Evolutionary conservation across 495 filamentous ascomycete genomes (phyloP), one percentile per base, ranked within the genome.

Genomic region (Halenospora varia): DNA sequence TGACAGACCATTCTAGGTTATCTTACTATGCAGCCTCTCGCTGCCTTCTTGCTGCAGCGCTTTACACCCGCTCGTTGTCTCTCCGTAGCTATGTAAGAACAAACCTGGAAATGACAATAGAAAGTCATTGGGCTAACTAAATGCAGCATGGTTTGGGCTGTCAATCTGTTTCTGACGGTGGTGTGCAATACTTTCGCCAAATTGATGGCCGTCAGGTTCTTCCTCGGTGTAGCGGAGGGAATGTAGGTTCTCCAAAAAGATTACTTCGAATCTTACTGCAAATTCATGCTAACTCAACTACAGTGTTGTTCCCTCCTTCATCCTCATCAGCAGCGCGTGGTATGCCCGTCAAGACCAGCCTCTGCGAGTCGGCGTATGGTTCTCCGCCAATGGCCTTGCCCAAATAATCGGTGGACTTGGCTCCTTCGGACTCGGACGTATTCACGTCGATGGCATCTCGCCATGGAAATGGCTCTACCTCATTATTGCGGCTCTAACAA

Each of bases 291-390:
- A 40, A 40, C 35, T 40, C 15, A 9, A 9, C 8, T 40, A 40
- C 8, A 0, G 79, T 77, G 0, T 82, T 83, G 18, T 25, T 18
- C 48, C 48, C 9, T 8, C 18, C 6, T 51, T 51, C 18, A 25
- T 25, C 25, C 70, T 84, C 1, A 71, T 82, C 39, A 78, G 78
- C 63, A 71, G 73, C 6, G 80, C 81, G 73, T 83, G 79, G 80
- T 85, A 84, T 53, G 83, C 80, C 2, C 78, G 78, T 57, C 52
- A 63, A 61, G 82, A 86, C 65, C 82, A 85, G 61, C 78, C 77
- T 9, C 70, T 68, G 25, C 74, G 82, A 0, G 74, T 79, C 22
- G 79, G 76, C 41, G 76, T 82, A 61, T 86, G 82, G 82, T 85
- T 84, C 68, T 78, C 75, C 61, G 82, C 82, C 68, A 84, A 84